Base-by-base conservation (phyloP, 2,329 filamentous ascomycete species). In the Aspergillus calidoustus region DNA sequence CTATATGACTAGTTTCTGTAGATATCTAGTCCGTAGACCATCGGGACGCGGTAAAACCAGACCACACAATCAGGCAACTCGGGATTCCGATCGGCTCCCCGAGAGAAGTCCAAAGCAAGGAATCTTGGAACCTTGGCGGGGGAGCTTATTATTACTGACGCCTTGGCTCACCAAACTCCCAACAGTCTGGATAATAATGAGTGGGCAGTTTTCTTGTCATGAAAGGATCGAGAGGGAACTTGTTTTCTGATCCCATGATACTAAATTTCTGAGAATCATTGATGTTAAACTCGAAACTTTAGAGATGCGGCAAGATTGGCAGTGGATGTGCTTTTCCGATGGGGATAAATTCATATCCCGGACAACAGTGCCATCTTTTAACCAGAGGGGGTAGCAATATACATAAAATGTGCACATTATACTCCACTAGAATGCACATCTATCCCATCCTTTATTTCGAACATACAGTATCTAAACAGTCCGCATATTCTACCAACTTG, bases 11-110 rank as follows among this genome's bases (percentile, higher is more conserved):
- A 51, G 49, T 19, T n/a, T n/a, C 49, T 15, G 11, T 5, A 15
- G 15, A 15, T 19, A 51, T n/a, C 49, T 51, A 51, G 49, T n/a
- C 43, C 7, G 23, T 28, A 43, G 38, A 54, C 51, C 41, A 56
- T 65, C 59, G 61, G 64, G 46, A 57, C 38, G 28, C 59, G 5
- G 34, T 13, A 15, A 59, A 52, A 51, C 57, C 59, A 65, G 59
- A 55, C 56, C 58, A 67, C 34, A 13, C 31, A 31, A 49, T 50
- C 54, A 49, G 46, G 43, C 50, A 43, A 57, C 25, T 65, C 60
- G 64, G 61, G 48, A 59, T 61, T 57, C 64, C 60, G 64, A 66
- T 62, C 64, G 60, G 63, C 60, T 41, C 22, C 46, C 62, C 59
- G 57, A 63, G 50, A 17, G 31, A 9, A 48, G 25, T 13, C 48